Evolutionary conservation across 2,329 filamentous ascomycete species (phyloP), one percentile per base, ranked within the genome.

Genomic region (Graphilbum fragrans): DNA sequence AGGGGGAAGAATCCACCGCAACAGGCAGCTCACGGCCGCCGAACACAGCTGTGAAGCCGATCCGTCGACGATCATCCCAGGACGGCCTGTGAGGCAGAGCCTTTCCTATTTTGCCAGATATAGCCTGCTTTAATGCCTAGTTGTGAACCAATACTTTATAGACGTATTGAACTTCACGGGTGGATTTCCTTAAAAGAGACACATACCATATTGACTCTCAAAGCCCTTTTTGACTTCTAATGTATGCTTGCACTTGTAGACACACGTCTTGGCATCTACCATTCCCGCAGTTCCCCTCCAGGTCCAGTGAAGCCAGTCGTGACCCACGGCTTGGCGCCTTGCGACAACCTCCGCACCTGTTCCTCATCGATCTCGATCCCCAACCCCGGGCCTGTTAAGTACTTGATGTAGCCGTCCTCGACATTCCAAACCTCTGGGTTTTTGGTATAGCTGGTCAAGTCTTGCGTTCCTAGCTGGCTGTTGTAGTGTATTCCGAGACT

Each of bases 401-500:
- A 58, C 39, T 69, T 59, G 23, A 80, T 69, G 56, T 72, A 77
- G 2, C 77, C 77, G 36, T 67, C 37, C 64, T 61, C 65, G 22
- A 80, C 35, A 27, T 16, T 12, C 46, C 45, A 80, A 0, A 79
- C 70, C 25, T 65, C 64, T 0, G 69, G 62, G 52, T 80, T 71
- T 50, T 67, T 69, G 1, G 72, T 60, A 51, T 81, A 82, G 40
- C 67, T 77, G n/a, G 66, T 70, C 42, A 80, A 61, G 55, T 80
- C 75, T 49, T 50, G 70, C 64, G 41, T 66, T 63, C 3, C 71
- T 21, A 43, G 41, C 70, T 51, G 43, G 3, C 64, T 66, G 49
- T 83, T 83, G 55, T 83, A 84, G 57, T 84, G 80, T 52, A 83
- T 83, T 0, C 78, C 78, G 33, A 82, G 52, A 46, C 72, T 76